Base-by-base conservation (phyloP, 2,329 filamentous ascomycete genomes). In the Lasiodiplodia theobromae region DNA sequence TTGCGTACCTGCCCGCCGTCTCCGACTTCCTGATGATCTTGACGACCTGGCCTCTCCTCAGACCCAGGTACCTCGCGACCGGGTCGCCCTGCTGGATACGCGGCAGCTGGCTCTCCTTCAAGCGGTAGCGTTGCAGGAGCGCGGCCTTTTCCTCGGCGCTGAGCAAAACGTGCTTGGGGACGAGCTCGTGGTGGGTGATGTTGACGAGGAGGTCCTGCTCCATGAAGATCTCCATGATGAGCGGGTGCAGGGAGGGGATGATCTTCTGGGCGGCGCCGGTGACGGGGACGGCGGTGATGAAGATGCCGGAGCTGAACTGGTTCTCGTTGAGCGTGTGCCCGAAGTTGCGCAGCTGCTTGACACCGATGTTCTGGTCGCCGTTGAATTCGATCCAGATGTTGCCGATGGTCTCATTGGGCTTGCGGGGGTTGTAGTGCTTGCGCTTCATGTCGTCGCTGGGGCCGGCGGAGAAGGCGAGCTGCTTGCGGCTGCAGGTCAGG, bases 11-110 rank as follows among this genome's bases (percentile, higher is more conserved):
- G 70, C 96, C 96, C 16, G 96, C 96, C 68, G 96, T 99, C 86
- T 98, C 96, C 77, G 91, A 94, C 80, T 91, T 94, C 72, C 96
- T 87, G 76, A 99, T 97, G 75, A 99, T 99, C 88, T 99, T 99
- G 76, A 99, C 96, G 3, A 99, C 94, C 82, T 97, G 92, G 3
- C 94, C 94, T 77, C 94, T 88, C 84, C 92, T 91, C 71, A 99
- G 84, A 14, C 96, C 96, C 67, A 97, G 84, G 80, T 98, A 99
- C 75, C 92, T 90, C 31, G 96, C 93, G 65, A 99, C 94, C 3
- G 96, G 96, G 79, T 99, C 96, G 73, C 92, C 92, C 73, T 92
- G 88, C 80, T 97, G 88, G 75, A 99, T 97, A 68, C 96, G 88
- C 4, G 96, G 96, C 77, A 99, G 85, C 84, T 99, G 96, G 11